These are phyloP conservation scores for Plectosphaerella plurivora DNA, from an alignment of 2,329 filamentous ascomycete genomes.

Conservation along the genomic window DNA sequence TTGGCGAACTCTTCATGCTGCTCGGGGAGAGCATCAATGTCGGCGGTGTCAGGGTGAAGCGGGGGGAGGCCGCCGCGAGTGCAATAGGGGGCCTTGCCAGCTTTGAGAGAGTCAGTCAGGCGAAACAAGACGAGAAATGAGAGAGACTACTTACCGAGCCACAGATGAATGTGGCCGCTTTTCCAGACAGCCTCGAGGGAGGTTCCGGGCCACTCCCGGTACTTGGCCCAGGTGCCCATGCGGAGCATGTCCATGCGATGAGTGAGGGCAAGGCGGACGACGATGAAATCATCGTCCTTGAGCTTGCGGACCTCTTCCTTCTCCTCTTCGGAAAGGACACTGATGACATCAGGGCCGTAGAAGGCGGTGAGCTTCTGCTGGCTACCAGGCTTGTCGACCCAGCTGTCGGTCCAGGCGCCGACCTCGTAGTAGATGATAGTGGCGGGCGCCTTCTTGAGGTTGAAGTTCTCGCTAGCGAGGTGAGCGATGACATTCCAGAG, in stretches of 20 bases:
- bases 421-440: conserved; percentile 20
- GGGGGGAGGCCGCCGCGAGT: conserved; percentile 4
- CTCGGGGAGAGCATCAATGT: background rate
- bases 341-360: conserved; percentile 18
- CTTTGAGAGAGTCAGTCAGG: background rate
- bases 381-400: conserved; percentile 25
- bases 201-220: background rate
- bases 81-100: conserved; percentile 1
- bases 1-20: too few relatives aligned
- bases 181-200: background rate
- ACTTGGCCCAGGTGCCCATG: background rate
- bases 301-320: conserved; percentile 22
- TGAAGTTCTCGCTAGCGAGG: conserved; percentile 33
- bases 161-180: conserved; percentile 23
- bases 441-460: conserved; percentile 20
- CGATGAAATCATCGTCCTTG: conserved; percentile 19
- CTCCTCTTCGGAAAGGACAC: conserved; percentile 20
- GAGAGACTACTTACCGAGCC: conserved; percentile 28
- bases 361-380: conserved; percentile 19
- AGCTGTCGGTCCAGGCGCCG: conserved; percentile 30
- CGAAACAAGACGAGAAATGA: background rate
- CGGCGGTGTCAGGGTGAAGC: background rate
- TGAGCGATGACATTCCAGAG: conserved; percentile 40
- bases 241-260: conserved; percentile 21
- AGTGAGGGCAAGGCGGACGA: conserved; percentile 26